These are phyloP conservation scores for Penicillium antarcticum DNA, from an alignment of 495 filamentous ascomycete genomes.

Conservation along the genomic window DNA sequence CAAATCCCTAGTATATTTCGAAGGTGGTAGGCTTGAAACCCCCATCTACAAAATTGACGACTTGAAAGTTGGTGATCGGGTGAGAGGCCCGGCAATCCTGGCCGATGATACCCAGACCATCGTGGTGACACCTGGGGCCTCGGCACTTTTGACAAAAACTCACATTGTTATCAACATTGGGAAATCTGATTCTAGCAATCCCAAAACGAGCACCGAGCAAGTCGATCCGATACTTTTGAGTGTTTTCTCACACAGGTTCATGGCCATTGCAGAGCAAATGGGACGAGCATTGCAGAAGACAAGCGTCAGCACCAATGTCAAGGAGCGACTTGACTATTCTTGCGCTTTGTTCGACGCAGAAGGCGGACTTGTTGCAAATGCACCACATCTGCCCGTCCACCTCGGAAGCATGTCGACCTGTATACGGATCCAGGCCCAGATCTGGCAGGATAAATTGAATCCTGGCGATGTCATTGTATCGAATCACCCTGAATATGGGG, in stretches of 20 bases:
- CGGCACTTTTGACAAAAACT: slow-evolving; percentile 29
- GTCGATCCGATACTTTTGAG: slow-evolving; percentile 78
- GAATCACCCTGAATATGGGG: slow-evolving; percentile 91
- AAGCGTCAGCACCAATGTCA: slow-evolving; percentile 38
- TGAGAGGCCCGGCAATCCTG: slow-evolving; percentile 81
- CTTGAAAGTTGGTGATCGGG: slow-evolving; percentile 64
- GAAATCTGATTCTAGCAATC: slow-evolving; percentile 41
- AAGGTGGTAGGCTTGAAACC: slow-evolving; percentile 65
- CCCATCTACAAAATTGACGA: slow-evolving; percentile 79
- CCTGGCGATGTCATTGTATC: slow-evolving; percentile 90
- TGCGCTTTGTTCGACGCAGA: slow-evolving; percentile 40
- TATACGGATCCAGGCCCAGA: slow-evolving; percentile 62
- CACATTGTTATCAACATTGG: slow-evolving; percentile 31
- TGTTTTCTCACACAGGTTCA: slow-evolving; percentile 47
- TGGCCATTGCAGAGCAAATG: slow-evolving; percentile 47
- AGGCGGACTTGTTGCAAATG: slow-evolving; percentile 51
- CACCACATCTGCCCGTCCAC: slow-evolving; percentile 91
- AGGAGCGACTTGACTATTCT: slow-evolving; percentile 42
- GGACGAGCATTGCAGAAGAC: slow-evolving; percentile 41
- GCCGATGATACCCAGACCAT: slow-evolving; percentile 94
- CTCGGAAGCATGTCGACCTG: slow-evolving; percentile 74
- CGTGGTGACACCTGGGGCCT: slow-evolving; percentile 76
- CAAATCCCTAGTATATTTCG: slow-evolving; percentile 37
- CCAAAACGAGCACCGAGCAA: slow-evolving; percentile 25
- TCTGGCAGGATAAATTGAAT: slow-evolving; percentile 82